Conservation (phyloP, 768 basidiomycete genomes). For the Brasilioporus rufonigricans region DNA sequence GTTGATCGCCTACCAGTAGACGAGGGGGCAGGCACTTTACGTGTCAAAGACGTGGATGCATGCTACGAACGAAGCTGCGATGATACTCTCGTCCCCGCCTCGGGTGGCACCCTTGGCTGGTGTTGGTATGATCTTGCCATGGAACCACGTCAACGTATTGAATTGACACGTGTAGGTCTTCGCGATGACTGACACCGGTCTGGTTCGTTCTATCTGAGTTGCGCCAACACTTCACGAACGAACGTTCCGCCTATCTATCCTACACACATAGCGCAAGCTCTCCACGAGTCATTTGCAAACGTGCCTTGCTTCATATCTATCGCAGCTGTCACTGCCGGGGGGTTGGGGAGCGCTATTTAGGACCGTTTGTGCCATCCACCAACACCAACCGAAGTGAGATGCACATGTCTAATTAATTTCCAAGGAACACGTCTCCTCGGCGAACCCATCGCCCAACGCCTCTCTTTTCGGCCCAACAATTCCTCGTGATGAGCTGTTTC, state of each 20-base stretch:
- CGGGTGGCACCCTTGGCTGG: neutral
- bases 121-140: neutral
- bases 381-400: constrained; percentile 14
- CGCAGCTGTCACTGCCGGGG: neutral
- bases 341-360: neutral
- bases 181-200: neutral
- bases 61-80: constrained; percentile 1
- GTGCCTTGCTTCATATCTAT: constrained; percentile 1
- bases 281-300: constrained; percentile 1
- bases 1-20: constrained; percentile 5
- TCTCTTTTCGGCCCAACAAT: constrained; percentile 28
- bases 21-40: constrained; percentile 13
- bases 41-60: constrained; percentile 6
- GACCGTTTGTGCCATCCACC: constrained; percentile 6
- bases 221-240: constrained; percentile 6
- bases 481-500: constrained; percentile 25
- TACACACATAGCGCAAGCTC: constrained; percentile 6
- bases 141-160: constrained; percentile 13
- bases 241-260: constrained; percentile 20
- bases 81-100: neutral
- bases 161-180: constrained; percentile 21
- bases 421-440: constrained; percentile 26
- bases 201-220: constrained; percentile 1
- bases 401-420: constrained; percentile 26
- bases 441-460: constrained; percentile 19